Percentiles rank a stretch among this genome's conserved stretches.
phyloP scores from a whole-genome alignment of 2,329 filamentous ascomycete genomes.

The Xylaria sp. region DNA sequence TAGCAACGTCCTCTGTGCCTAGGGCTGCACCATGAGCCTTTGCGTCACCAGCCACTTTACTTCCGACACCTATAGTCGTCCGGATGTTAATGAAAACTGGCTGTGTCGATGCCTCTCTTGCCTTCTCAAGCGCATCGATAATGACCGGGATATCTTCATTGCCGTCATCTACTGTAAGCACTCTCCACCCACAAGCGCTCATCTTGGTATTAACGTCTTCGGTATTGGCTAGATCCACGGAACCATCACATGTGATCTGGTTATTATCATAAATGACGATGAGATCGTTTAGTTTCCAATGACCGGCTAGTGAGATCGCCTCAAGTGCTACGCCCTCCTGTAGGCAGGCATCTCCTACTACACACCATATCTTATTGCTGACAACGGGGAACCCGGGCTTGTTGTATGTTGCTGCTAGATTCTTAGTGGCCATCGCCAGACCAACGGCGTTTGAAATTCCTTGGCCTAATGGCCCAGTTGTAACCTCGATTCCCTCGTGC shows the following conservation, averaged over 20 bases:
- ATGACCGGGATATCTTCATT: slow-evolving; percentile 60
- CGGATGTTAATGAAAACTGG: slow-evolving; percentile 68
- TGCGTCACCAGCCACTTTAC: slow-evolving; percentile 58
- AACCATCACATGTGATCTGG: slow-evolving; percentile 66
- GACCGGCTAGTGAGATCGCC: slow-evolving; percentile 64
- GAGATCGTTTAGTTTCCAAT: slow-evolving; percentile 63
- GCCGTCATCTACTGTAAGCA: slow-evolving; percentile 63
- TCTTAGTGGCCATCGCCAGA: slow-evolving; percentile 65
- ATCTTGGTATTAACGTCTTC: slow-evolving; percentile 68
- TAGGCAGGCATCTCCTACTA: slow-evolving; percentile 58
- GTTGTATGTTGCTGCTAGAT: slow-evolving; percentile 64
- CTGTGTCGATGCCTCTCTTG: slow-evolving; percentile 48
- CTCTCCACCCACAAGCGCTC: slow-evolving; percentile 63
- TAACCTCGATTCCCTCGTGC: slow-evolving; percentile 65
- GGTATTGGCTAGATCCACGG: slow-evolving; percentile 55
- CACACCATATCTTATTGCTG: slow-evolving; percentile 63
- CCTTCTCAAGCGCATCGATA: slow-evolving; percentile 56
- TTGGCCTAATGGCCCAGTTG: slow-evolving; percentile 67
- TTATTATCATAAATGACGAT: slow-evolving; percentile 69
- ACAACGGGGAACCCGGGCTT: slow-evolving; percentile 60
- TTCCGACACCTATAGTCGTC: slow-evolving; percentile 67
- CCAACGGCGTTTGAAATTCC: slow-evolving; percentile 68
- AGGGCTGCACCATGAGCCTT: slow-evolving; percentile 53
- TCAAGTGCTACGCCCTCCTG: slow-evolving; percentile 67
- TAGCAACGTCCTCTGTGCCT: slow-evolving; percentile 57